Evolutionary conservation across 257 asterid species (phyloP), one percentile per base, ranked within the genome.

Genomic region (Osmanthus fragrans): DNA sequence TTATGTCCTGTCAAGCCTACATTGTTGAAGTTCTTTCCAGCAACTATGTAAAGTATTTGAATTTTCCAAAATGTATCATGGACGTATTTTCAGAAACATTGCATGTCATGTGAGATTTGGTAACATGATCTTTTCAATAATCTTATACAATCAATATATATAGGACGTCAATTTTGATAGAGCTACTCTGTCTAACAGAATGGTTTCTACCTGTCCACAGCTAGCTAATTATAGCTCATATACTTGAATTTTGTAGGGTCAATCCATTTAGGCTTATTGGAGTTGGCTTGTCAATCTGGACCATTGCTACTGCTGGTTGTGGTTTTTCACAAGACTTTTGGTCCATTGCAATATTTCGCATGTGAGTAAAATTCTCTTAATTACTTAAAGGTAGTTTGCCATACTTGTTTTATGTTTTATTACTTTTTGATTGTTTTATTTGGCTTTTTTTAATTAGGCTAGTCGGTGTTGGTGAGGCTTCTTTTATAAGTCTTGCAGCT

Each of bases 391-490:
- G 25, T 70, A 11, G 27, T 81, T 54, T 79, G 82, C 73, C 60
- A 56, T 30, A 39, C 21, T 51, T 66, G 29, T 81, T 76, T 72
- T 10, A 10, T 79, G 49, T n/a, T 70, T 40, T 47, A 51, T n/a
- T 51, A 42, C 58, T 15, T 56, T 64, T 6, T 23, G 58, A 67
- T 51, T 70, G 40, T 73, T 21, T 40, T 67, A 37, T 36, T 77
- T 74, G 47, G n/a, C 5, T 75, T 42, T 42, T 11, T 81, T 27
- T 76, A 25, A 56, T 40, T 83, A 95, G 98, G 99, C 88, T 96
- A 58, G 99, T 96, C 72, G 99, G 99, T 82, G 98, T 96, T 74
- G 98, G 99, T 15, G 99, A 96, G 94, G 99, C 99, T 83, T 96
- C 98, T 71, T 95, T 96, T 76, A 89, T 92, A 72, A 93, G 97